Evolutionary conservation across 768 basidiomycete species (phyloP).

Genomic region (Auriscalpium orientale): DNA sequence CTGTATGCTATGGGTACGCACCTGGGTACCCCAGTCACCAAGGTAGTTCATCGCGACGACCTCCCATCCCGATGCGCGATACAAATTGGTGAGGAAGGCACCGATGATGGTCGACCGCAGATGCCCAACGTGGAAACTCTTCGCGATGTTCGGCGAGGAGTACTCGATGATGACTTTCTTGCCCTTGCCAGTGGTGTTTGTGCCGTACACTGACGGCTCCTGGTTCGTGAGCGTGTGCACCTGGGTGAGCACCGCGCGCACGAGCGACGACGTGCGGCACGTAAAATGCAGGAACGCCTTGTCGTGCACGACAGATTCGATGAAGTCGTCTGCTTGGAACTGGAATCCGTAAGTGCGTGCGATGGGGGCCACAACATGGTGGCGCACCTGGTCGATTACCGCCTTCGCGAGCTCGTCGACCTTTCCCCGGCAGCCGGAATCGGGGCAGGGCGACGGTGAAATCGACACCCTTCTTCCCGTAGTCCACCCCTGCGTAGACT

Average conservation of each 20-base stretch:
- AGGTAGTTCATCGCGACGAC: conserved; percentile 91
- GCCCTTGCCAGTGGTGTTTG: conserved; percentile 66
- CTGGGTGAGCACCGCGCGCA: conserved; percentile 61
- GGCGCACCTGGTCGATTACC: conserved; percentile 59
- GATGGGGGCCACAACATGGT: not conserved
- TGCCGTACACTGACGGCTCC: conserved; percentile 70
- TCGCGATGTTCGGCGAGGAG: conserved; percentile 96
- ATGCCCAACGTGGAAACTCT: conserved; percentile 97
- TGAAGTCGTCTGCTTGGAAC: conserved; percentile 81
- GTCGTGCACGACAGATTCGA: conserved; percentile 61
- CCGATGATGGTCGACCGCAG: conserved; percentile 97
- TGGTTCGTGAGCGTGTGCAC: conserved; percentile 65
- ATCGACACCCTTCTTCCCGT: conserved; percentile 90
- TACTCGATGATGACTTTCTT: conserved; percentile 88
- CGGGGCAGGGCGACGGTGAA: conserved; percentile 89
- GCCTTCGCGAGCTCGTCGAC: conserved; percentile 68
- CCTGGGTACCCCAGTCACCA: conserved; percentile 98
- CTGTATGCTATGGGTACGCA: conserved; percentile 25
- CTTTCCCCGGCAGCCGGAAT: conserved; percentile 76
- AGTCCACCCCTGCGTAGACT: conserved; percentile 80
- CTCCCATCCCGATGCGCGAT: conserved; percentile 89
- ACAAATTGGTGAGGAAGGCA: conserved; percentile 86
- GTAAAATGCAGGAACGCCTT: conserved; percentile 83
- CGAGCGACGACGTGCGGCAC: conserved; percentile 56
- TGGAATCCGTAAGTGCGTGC: conserved; percentile 22